phyloP scores from a whole-genome alignment of 2,329 filamentous ascomycete species.

The Aspergillus pseudoglaucus region DNA sequence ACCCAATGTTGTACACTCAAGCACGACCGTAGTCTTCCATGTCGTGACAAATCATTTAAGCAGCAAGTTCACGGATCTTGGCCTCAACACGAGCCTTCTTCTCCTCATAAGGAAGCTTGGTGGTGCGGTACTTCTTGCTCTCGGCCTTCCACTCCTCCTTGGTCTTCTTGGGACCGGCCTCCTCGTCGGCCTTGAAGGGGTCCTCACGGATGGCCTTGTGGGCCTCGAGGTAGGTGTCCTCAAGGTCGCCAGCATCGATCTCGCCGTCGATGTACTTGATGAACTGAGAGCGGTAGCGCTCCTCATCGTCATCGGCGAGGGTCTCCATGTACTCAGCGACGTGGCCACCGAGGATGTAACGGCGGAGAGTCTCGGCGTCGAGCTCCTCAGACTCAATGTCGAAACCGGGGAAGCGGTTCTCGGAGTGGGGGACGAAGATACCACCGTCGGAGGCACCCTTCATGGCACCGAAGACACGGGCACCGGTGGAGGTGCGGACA shows the following conservation, averaged over 20 bases:
- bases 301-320: constrained; percentile 98
- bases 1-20: constrained; percentile 14
- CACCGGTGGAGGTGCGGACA: constrained; percentile 92
- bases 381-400: constrained; percentile 98
- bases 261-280: constrained; percentile 95
- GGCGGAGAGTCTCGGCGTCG: constrained; percentile 91
- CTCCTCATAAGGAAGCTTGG: constrained; percentile 78
- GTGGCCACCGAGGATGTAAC: constrained; percentile 98
- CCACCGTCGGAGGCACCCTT: constrained; percentile 99
- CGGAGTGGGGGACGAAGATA: constrained; percentile 93
- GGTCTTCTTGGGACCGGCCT: constrained; percentile 76
- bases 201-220: constrained; percentile 97
- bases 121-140: constrained; percentile 77
- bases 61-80: constrained; percentile 74
- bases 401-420: constrained; percentile 99
- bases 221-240: constrained; percentile 92
- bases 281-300: constrained; percentile 99
- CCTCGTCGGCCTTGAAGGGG: constrained; percentile 85
- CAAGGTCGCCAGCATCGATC: constrained; percentile 89
- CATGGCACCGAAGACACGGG: constrained; percentile 98
- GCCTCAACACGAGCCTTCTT: constrained; percentile 76
- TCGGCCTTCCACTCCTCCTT: constrained; percentile 97
- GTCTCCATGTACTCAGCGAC: constrained; percentile 99
- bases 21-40: constrained; percentile 10
- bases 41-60: constrained; percentile 26